These are phyloP conservation scores for Tylopilus sp. DNA, from an alignment of 768 basidiomycete genomes.

Conservation along the genomic window DNA sequence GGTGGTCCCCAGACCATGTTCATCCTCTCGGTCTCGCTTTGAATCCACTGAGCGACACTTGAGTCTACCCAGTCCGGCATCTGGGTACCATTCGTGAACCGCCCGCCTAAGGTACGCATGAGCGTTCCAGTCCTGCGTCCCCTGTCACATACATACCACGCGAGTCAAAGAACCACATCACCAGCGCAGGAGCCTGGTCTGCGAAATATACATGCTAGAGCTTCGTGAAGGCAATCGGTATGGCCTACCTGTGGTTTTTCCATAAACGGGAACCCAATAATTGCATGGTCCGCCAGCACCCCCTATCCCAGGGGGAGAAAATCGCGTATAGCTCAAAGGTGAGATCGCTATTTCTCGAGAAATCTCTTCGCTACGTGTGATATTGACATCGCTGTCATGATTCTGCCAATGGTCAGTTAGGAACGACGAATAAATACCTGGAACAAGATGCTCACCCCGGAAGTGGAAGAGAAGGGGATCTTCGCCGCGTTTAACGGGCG, in stretches of 20 bases:
- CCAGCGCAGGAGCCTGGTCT: conserved; percentile 47
- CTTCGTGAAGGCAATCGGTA: neutral
- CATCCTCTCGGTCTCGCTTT: conserved; percentile 51
- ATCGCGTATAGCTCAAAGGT: conserved; percentile 57
- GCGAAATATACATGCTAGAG: neutral
- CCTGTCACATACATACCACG: conserved; percentile 39
- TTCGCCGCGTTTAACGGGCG: conserved; percentile 52
- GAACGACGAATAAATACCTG: neutral
- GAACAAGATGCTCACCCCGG: conserved; percentile 56
- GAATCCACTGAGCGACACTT: conserved; percentile 60
- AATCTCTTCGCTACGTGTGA: conserved; percentile 67
- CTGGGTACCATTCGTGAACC: conserved; percentile 40
- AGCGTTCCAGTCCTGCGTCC: neutral
- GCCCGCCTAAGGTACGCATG: conserved; percentile 40
- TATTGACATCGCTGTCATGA: conserved; percentile 71
- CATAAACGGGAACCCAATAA: conserved; percentile 74
- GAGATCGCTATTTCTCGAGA: conserved; percentile 56
- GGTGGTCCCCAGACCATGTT: conserved; percentile 55
- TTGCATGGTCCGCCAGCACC: conserved; percentile 63
- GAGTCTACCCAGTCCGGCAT: conserved; percentile 69
- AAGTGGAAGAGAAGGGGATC: conserved; percentile 65
- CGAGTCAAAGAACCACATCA: conserved; percentile 79
- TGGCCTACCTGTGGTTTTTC: conserved; percentile 30
- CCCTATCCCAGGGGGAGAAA: conserved; percentile 58
- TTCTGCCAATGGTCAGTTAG: conserved; percentile 42